phyloP scores from a whole-genome alignment of 441 rosid genomes.

The Bruguiera hainesii region DNA sequence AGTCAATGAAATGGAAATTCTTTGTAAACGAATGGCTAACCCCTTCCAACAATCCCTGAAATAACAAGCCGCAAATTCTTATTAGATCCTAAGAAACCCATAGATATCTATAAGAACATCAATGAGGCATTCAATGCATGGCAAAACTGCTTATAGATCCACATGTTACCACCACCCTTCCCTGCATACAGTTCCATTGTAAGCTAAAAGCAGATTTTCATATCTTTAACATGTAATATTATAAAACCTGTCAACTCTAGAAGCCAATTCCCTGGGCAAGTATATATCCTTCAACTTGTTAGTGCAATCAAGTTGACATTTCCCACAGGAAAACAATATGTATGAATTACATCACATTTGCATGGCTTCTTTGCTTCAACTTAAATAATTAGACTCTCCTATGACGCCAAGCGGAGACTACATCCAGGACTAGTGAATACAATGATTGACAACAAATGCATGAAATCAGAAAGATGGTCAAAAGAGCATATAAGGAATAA shows the following conservation, averaged over 20 bases:
- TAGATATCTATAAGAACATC: not conserved
- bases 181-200: not conserved
- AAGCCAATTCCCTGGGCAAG: not conserved
- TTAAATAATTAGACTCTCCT: constrained; percentile 3
- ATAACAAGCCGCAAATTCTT: constrained; percentile 22
- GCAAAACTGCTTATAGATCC: constrained; percentile 4
- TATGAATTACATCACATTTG: not conserved
- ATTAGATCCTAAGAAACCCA: not conserved
- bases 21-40: constrained; percentile 92
- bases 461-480: constrained; percentile 12
- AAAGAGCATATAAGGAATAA: not conserved
- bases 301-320: not conserved
- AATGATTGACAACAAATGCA: not conserved
- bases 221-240: too few relatives aligned
- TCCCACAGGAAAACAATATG: not conserved
- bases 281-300: not conserved
- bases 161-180: not conserved
- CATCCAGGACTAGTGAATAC: constrained; percentile 2
- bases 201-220: too few relatives aligned
- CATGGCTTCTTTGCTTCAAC: constrained; percentile 10
- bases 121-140: not conserved
- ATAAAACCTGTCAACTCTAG: not conserved
- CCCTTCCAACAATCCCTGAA: constrained; percentile 94
- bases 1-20: constrained; percentile 96
- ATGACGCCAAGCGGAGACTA: constrained; percentile 1